A percentile compares a stretch with the other conserved stretches of the same genome.
phyloP scores from a whole-genome alignment of 164 flowering plant genomes.

The Cinnamomum micranthum region DNA sequence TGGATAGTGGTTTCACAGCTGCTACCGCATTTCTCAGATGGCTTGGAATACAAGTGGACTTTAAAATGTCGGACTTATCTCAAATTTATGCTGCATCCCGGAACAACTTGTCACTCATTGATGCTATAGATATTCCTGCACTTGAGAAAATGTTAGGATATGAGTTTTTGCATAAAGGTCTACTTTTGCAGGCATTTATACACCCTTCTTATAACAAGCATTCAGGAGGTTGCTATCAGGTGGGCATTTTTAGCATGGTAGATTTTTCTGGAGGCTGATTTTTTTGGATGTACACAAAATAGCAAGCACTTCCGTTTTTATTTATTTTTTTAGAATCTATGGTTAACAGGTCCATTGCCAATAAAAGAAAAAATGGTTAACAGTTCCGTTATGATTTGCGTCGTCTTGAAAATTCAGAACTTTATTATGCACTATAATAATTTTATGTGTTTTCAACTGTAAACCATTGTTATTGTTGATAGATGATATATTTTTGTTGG shows the following conservation, averaged over 20 bases:
- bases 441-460: too few species aligned
- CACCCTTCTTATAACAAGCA: constrained; percentile 82
- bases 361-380: too few species aligned
- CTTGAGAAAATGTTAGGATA: constrained; percentile 55
- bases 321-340: too few species aligned
- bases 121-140: constrained; percentile 32
- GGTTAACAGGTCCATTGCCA: too few species aligned
- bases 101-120: constrained; percentile 41
- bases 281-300: too few species aligned
- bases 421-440: too few species aligned
- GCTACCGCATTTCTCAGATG: constrained; percentile 85
- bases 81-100: constrained; percentile 45
- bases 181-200: constrained; percentile 83
- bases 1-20: constrained; percentile 90
- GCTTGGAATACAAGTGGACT: constrained; percentile 73
- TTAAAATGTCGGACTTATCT: constrained; percentile 49
- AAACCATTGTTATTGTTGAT: too few species aligned
- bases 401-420: too few species aligned
- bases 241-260: constrained; percentile 17
- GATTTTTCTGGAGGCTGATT: neutral
- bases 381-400: too few species aligned
- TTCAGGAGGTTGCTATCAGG: constrained; percentile 97
- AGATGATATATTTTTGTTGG: too few species aligned
- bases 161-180: constrained; percentile 59
- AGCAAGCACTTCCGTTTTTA: too few species aligned